A percentile compares a stretch with the other conserved stretches of the same genome.
phyloP scores from a whole-genome alignment of 2,329 filamentous ascomycete species.

The Talaromyces sp. region DNA sequence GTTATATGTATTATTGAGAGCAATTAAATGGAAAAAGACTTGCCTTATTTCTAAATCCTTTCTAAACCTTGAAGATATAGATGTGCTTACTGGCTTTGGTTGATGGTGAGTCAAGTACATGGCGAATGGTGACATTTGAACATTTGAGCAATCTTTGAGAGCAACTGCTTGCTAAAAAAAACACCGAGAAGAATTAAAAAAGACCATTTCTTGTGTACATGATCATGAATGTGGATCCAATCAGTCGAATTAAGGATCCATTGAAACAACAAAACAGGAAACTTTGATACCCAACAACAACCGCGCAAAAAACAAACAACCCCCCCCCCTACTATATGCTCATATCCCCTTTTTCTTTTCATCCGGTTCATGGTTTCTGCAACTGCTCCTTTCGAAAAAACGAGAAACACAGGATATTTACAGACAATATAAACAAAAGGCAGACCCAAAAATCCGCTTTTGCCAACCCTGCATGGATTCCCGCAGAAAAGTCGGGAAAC shows the following conservation, averaged over 20 bases:
- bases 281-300: background rate
- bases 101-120: background rate
- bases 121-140: background rate
- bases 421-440: slow-evolving; percentile 45
- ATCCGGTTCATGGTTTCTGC: slow-evolving; percentile 16
- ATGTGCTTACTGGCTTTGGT: too few relatives aligned
- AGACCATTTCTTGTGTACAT: background rate
- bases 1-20: slow-evolving; percentile 9
- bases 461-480: slow-evolving; percentile 10
- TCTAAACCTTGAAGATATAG: too few relatives aligned
- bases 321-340: too few relatives aligned
- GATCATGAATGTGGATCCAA: background rate
- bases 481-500: slow-evolving; percentile 48
- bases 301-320: too few relatives aligned
- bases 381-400: slow-evolving; percentile 32
- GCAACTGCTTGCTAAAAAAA: background rate
- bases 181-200: background rate
- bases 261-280: background rate
- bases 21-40: background rate
- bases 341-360: background rate
- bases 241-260: background rate
- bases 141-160: background rate
- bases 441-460: slow-evolving; percentile 24
- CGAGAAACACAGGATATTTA: slow-evolving; percentile 52
- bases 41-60: background rate